Evolutionary conservation across 352 stramenopile species (phyloP), one percentile per base, ranked within the genome.

Genomic region (Phytophthora ohioensis): DNA sequence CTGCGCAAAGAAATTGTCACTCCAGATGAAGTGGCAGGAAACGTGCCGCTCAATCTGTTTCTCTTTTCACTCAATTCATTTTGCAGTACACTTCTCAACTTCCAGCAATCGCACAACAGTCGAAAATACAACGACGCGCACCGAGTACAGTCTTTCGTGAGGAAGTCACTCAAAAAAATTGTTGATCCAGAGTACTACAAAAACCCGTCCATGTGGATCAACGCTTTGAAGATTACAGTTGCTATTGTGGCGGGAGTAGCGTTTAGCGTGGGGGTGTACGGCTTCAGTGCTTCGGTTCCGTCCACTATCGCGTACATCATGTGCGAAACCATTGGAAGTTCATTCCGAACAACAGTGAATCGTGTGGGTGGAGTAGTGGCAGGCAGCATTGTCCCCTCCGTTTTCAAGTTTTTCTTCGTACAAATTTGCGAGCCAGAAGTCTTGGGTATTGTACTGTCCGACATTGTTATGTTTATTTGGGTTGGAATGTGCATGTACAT

Each of bases 51-150:
- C 12, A 93, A 93, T 57, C 64, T 95, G 15, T 95, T 95, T 63
- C 66, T 93, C 3, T 95, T 93, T 58, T 93, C 88, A 32, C 77
- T 95, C 46, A 88, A 95, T 67, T 94, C 88, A 32, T 91, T 94
- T 46, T 95, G 88, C 70, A 84, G 81, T 43, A 93, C 85, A 3
- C 46, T 95, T 13, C 83, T 93, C 35, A 79, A 93, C 92, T 68
- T 69, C 73, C 30, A 92, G 90, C 15, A 53, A 7, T 36, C 46
- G 0, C 46, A 53, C 46, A 53, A 61, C 46, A 53, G 46, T 36
- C 9, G 27, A 34, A 70, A 81, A 45, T 85, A 90, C 57, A 63
- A 74, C 32, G 73, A 68, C 21, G 63, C 62, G 27, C 80, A 71
- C n/a, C 87, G 87, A 10, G 81, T 82, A 1, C 34, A 56, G 15